phyloP scores from a whole-genome alignment of 2,329 filamentous ascomycete species.

The Phialophora expanda region DNA sequence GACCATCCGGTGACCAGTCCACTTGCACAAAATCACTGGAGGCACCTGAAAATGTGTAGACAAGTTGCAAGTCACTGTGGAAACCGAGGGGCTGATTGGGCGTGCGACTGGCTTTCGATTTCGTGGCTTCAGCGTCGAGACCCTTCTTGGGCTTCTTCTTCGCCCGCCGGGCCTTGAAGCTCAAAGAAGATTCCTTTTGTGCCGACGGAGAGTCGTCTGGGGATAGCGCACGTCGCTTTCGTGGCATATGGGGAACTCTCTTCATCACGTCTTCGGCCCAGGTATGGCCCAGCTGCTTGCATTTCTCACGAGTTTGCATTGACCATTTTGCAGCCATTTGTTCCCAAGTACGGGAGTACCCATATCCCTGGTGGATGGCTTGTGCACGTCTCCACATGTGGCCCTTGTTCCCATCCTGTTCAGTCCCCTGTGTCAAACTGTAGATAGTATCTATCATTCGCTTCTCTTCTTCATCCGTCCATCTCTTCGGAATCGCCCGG shows the following conservation, averaged over 20 bases:
- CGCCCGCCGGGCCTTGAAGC: background rate
- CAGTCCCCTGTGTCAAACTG: slow-evolving; percentile 1
- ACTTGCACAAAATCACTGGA: slow-evolving; percentile 63
- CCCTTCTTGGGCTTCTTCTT: background rate
- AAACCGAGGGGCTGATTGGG: background rate
- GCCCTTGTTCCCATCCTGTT: background rate
- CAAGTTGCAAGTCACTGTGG: background rate
- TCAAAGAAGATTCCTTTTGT: background rate
- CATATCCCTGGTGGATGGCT: background rate
- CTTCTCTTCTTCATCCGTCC: slow-evolving; percentile 13
- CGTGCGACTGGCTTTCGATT: background rate
- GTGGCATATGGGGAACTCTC: slow-evolving; percentile 7
- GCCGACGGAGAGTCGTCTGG: background rate
- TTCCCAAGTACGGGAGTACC: slow-evolving; percentile 10
- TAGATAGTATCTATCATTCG: slow-evolving; percentile 16
- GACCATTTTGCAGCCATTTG: slow-evolving; percentile 21
- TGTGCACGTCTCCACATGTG: slow-evolving; percentile 13
- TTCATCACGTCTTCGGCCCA: slow-evolving; percentile 17
- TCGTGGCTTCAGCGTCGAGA: background rate
- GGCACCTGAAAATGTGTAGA: slow-evolving; percentile 58
- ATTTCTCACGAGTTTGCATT: slow-evolving; percentile 13
- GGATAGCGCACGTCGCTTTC: slow-evolving; percentile 1
- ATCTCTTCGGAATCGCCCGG: background rate
- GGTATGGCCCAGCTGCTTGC: background rate
- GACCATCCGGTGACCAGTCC: slow-evolving; percentile 62